A percentile compares a stretch with the other conserved stretches of the same genome.
phyloP scores from a whole-genome alignment of 768 basidiomycete species.

The Lentinula edodes region DNA sequence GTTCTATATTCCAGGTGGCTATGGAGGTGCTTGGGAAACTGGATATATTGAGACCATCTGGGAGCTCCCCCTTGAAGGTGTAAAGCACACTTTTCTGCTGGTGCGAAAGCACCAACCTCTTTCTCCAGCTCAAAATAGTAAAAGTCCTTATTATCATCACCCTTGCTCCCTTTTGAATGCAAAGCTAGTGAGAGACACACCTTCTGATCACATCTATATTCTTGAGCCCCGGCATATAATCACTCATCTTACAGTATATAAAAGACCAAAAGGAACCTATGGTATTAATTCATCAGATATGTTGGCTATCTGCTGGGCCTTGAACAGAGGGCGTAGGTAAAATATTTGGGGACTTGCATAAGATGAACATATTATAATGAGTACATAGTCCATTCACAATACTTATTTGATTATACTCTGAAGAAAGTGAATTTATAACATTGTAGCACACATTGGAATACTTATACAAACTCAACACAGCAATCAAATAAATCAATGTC shows the following conservation, averaged over 20 bases:
- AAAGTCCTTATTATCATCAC: not conserved
- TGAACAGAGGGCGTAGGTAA: not conserved
- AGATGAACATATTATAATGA: too few species aligned
- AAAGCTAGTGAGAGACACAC: not conserved
- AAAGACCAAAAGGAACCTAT: not conserved
- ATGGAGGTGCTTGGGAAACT: not conserved
- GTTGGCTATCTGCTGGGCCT: not conserved
- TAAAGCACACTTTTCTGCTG: not conserved
- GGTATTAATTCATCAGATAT: not conserved
- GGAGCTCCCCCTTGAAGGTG: not conserved
- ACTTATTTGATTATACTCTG: too few species aligned
- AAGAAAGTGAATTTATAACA: too few species aligned
- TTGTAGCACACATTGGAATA: too few species aligned
- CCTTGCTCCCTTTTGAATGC: not conserved
- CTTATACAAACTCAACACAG: too few species aligned
- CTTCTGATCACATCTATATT: not conserved
- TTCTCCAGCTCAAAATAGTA: not conserved
- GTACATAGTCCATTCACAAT: too few species aligned
- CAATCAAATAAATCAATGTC: too few species aligned
- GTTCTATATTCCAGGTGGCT: not conserved
- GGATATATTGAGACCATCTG: not conserved
- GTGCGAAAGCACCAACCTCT: not conserved
- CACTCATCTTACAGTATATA: not conserved
- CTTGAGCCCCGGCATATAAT: not conserved
- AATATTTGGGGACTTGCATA: too few species aligned